Base-by-base conservation (phyloP, 2,329 filamentous ascomycete species). In the Calonectria hongkongensis region DNA sequence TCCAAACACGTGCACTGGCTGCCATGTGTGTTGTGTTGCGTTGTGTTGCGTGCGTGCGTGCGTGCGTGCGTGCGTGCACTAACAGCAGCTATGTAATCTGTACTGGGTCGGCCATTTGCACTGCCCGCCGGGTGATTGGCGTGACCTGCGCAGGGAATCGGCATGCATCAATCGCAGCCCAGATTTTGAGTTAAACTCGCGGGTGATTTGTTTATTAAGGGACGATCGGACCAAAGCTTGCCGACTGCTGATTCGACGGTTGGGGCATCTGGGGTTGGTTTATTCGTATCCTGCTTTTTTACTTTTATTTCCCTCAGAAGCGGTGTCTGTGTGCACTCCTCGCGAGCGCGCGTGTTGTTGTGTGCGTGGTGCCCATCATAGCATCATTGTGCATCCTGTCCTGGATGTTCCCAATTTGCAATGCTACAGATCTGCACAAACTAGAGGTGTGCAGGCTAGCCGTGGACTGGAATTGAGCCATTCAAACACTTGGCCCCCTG, bases 131-230 rank as follows among this genome's bases (percentile, higher is more conserved):
- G 54, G 39, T 41, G 54, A 60, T 39, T 21, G 33, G 39, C 54
- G 21, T 36, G 54, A 60, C 54, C 54, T 36, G 39, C 54, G 21
- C 54, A 60, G 54, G 54, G 54, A 60, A 60, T 60, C 33, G 9
- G 21, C 54, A 21, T 45, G 43, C 30, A 58, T 21, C 9, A 33
- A 33, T 21, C 8, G 28, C n/a, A 9, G 54, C 12, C 33, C 21
- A 12, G n/a, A 60, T 41, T 25, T 60, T 60, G 54, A 36, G 54
- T 60, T 60, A 60, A 60, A 39, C 54, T 60, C 21, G 21, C 54
- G 54, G 54, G 30, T 60, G 54, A 41, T 60, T 60, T 60, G 54
- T 41, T 60, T 60, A 36, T 36, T 60, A 60, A 60, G 54, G 54
- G 54, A 27, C 33, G 54, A 60, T 60, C 54, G 15, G 54, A 39